Percentiles rank a stretch among this genome's conserved stretches.
Conservation (phyloP, 73 alveolate genomes). For the Paramecium primaurelia region DNA sequence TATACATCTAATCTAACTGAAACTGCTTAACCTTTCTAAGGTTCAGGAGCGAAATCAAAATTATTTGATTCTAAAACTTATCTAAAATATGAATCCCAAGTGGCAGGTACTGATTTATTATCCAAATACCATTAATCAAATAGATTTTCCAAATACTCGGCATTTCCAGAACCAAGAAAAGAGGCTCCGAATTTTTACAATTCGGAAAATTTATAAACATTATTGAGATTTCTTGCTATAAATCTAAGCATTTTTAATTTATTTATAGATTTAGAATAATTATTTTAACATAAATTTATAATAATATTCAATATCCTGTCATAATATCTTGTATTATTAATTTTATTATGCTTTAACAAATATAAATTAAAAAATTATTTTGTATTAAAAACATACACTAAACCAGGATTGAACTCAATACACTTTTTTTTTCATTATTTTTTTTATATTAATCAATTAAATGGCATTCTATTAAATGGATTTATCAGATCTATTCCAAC, state of each 20-base stretch:
- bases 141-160: constrained; percentile 70
- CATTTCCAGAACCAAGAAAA: constrained; percentile 17
- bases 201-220: constrained; percentile 7
- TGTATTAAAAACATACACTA: not conserved
- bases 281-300: not conserved
- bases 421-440: not conserved
- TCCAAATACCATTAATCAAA: constrained; percentile 73
- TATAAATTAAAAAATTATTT: not conserved
- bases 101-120: constrained; percentile 73
- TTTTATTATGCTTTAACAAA: not conserved
- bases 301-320: not conserved
- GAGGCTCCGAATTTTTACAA: not conserved
- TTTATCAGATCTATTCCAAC: not conserved
- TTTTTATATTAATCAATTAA: not conserved
- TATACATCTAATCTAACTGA: constrained; percentile 52
- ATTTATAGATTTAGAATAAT: not conserved
- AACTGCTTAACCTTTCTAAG: not conserved
- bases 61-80: constrained; percentile 50
- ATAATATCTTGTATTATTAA: not conserved
- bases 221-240: not conserved
- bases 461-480: not conserved
- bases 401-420: not conserved
- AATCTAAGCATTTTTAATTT: not conserved
- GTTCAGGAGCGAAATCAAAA: constrained; percentile 37
- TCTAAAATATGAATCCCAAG: constrained; percentile 76